These are phyloP conservation scores for Sungouiozyma intestinalis DNA, from an alignment of 805 yeast genomes.

Conservation along the genomic window DNA sequence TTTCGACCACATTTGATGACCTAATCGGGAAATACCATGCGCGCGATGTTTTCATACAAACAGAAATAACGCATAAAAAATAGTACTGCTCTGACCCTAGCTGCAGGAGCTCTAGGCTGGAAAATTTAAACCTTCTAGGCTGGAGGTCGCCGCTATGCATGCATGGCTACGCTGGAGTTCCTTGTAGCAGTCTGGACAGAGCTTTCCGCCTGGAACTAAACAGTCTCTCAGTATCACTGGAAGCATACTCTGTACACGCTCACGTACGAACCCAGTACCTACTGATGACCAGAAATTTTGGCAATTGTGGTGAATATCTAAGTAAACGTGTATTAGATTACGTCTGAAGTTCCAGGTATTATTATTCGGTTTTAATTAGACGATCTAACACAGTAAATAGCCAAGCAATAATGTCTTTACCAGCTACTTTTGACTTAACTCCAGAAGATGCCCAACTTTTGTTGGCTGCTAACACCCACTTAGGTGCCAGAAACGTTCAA, in stretches of 20 bases:
- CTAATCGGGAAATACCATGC: too few species aligned
- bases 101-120: too few species aligned
- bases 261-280: not conserved
- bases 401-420: conserved; percentile 54
- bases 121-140: too few species aligned
- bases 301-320: conserved; percentile 2
- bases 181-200: not conserved
- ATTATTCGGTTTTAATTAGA: conserved; percentile 8
- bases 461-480: conserved; percentile 98
- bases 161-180: not conserved
- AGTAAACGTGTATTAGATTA: not conserved
- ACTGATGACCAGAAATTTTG: conserved; percentile 1
- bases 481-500: conserved; percentile 99
- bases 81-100: too few species aligned
- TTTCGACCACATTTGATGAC: too few species aligned
- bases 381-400: conserved; percentile 21
- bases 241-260: not conserved
- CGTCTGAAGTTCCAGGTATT: conserved; percentile 1
- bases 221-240: not conserved
- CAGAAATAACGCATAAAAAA: too few species aligned
- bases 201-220: not conserved
- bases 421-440: conserved; percentile 85
- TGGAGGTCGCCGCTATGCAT: too few species aligned
- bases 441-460: conserved; percentile 98
- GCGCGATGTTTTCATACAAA: too few species aligned